A percentile compares a stretch with the other conserved stretches of the same genome.
Evolutionary conservation across 1,139 yeast species (phyloP).

Genomic region (Magnusiomyces magnusii): DNA sequence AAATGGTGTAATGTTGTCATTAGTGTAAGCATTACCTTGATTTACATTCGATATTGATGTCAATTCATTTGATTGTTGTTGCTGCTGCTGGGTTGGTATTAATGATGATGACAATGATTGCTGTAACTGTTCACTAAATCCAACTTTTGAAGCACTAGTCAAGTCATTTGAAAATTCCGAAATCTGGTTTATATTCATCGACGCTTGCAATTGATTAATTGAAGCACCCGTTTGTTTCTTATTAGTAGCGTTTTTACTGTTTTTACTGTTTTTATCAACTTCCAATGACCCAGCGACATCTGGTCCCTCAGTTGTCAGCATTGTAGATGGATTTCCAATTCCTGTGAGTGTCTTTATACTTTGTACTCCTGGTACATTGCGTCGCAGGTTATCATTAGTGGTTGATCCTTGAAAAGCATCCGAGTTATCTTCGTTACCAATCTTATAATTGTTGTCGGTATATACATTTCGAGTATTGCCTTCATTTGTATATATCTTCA

Average conservation of each 20-base stretch:
- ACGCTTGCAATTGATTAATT: neutral
- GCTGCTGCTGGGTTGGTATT: conserved; percentile 2
- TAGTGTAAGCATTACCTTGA: neutral
- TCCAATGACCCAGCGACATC: conserved; percentile 13
- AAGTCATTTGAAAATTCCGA: neutral
- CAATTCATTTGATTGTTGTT: neutral
- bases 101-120: neutral
- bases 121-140: neutral
- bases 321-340: conserved; percentile 15
- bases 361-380: neutral
- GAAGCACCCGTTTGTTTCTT: neutral
- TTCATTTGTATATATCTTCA: neutral
- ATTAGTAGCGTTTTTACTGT: neutral
- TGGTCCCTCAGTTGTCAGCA: conserved; percentile 15
- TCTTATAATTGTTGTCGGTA: neutral
- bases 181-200: neutral
- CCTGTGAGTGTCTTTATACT: conserved; percentile 14
- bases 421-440: neutral
- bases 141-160: neutral
- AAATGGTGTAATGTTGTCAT: conserved; percentile 19
- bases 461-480: neutral
- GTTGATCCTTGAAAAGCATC: neutral
- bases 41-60: neutral
- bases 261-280: neutral
- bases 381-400: neutral